A percentile compares a stretch with the other conserved stretches of the same genome.
Conservation (phyloP, 169 alveolate genomes). For the Eimeria zaria region DNA sequence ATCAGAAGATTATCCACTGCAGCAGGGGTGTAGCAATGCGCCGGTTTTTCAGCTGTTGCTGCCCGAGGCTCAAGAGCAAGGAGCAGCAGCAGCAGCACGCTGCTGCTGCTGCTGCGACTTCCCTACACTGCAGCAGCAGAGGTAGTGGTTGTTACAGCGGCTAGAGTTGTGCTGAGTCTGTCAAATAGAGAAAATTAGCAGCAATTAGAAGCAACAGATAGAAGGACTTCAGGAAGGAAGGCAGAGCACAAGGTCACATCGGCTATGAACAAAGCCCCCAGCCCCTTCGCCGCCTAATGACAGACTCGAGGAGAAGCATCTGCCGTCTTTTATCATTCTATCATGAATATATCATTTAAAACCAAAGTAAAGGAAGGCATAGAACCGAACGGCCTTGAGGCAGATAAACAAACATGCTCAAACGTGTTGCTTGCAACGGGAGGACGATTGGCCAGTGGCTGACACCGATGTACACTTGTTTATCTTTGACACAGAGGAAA, state of each 20-base stretch:
- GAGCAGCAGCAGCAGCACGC: neutral
- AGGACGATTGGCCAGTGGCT: no score
- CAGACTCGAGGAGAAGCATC: neutral
- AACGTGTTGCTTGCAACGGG: no score
- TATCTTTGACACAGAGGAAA: no score
- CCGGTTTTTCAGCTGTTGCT: neutral
- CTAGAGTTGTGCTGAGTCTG: neutral
- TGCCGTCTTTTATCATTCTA: no score
- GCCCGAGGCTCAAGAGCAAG: neutral
- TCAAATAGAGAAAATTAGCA: neutral
- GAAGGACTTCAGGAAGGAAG: neutral
- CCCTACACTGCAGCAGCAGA: neutral
- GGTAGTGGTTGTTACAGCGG: neutral
- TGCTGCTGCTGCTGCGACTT: neutral
- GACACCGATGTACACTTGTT: no score
- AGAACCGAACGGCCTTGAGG: no score
- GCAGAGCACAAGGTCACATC: slow-evolving; percentile 33
- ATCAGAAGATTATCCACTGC: neutral
- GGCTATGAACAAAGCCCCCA: neutral
- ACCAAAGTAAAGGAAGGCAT: no score
- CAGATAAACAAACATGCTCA: no score
- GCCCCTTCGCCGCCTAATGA: neutral
- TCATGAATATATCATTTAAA: no score
- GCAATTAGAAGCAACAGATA: neutral
- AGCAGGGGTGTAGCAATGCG: neutral